phyloP scores from a whole-genome alignment of 139 green algal species.

The Chlorella sp. region DNA sequence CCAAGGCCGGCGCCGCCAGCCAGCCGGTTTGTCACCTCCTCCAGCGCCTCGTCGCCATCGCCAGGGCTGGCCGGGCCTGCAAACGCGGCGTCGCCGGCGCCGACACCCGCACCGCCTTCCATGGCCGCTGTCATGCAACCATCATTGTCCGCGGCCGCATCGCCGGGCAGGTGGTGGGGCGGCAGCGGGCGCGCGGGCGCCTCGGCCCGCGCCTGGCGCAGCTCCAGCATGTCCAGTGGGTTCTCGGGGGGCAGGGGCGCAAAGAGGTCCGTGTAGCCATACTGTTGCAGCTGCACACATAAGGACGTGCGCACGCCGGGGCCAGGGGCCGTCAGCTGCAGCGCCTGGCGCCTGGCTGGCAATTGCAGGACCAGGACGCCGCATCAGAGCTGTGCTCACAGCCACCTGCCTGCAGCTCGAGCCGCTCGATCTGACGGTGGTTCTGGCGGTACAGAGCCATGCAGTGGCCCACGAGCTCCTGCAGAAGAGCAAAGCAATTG shows the following conservation, averaged over 20 bases:
- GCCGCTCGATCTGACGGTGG: background rate
- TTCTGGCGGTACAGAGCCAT: constrained; percentile 27
- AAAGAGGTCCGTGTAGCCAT: constrained; percentile 28
- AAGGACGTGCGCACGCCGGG: no score
- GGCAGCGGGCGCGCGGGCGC: background rate
- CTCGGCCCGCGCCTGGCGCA: background rate
- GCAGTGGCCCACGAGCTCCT: constrained; percentile 44
- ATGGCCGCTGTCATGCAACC: background rate
- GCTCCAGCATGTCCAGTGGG: constrained; percentile 31
- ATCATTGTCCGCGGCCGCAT: no score
- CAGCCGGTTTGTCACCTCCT: constrained; percentile 20
- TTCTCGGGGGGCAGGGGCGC: constrained; percentile 23
- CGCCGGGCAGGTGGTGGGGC: background rate
- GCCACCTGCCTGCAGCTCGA: background rate
- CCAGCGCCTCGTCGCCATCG: background rate
- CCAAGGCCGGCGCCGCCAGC: background rate
- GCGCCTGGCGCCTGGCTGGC: no score
- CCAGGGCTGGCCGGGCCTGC: background rate
- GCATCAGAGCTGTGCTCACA: no score
- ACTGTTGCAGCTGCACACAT: constrained; percentile 18
- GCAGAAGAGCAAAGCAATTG: no score
- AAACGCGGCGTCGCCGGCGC: background rate
- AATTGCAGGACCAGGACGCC: no score
- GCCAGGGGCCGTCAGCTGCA: no score
- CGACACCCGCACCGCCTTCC: background rate